These are phyloP conservation scores for Lactarius pseudohatsudake DNA, from an alignment of 768 basidiomycete genomes.

Conservation along the genomic window DNA sequence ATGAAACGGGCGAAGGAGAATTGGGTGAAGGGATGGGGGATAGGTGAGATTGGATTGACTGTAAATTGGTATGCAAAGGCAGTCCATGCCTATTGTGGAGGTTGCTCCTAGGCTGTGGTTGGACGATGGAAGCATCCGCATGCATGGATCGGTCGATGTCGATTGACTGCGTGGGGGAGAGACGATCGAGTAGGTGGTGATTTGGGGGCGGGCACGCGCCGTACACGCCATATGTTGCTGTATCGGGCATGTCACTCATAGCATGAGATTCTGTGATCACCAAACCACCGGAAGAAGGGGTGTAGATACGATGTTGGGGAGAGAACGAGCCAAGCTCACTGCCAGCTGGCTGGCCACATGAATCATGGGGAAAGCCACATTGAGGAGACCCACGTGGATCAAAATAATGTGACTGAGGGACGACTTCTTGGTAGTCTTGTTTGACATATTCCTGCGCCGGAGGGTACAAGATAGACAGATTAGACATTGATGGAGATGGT, in stretches of 20 bases:
- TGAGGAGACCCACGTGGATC: conserved; percentile 26
- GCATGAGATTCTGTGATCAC: conserved; percentile 24
- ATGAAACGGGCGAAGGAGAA: conserved; percentile 29
- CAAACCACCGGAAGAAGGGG: conserved; percentile 19
- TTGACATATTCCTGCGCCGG: conserved; percentile 25
- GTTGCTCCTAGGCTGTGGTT: conserved; percentile 16
- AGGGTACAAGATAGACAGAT: conserved; percentile 21
- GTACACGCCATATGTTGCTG: conserved; percentile 19
- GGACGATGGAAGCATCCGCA: conserved; percentile 13
- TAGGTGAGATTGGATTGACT: conserved; percentile 6
- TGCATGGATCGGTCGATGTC: conserved; percentile 8
- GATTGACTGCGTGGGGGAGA: conserved; percentile 12
- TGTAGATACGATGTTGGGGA: conserved; percentile 20
- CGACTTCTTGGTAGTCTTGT: conserved; percentile 17
- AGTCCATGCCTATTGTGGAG: conserved; percentile 1
- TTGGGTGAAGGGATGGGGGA: conserved; percentile 19
- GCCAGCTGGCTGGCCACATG: conserved; percentile 22
- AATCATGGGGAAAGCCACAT: conserved; percentile 21
- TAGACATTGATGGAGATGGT: conserved; percentile 19
- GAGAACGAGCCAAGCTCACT: conserved; percentile 17
- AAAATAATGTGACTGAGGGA: conserved; percentile 21
- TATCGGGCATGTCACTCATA: conserved; percentile 16
- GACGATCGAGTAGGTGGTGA: conserved; percentile 27
- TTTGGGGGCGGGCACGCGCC: conserved; percentile 24
- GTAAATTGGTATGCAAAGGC: not conserved